Base-by-base conservation (phyloP, 2,329 filamentous ascomycete genomes). In the Trichocomaceae sp. region DNA sequence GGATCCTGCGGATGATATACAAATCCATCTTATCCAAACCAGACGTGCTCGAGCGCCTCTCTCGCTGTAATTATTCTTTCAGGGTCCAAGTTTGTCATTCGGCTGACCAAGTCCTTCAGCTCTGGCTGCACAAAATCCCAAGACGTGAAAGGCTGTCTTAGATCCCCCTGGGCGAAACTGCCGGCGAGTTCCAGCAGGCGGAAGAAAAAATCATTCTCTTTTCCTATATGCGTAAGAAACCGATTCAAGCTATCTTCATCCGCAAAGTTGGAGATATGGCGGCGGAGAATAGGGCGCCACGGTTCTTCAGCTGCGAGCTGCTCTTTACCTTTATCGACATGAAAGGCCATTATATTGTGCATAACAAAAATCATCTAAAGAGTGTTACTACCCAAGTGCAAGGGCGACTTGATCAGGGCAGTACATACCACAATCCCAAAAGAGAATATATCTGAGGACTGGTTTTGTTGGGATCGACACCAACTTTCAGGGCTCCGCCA, bases 101-200 rank as follows among this genome's bases (percentile, higher is more conserved):
- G 61, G 19, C 50, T 69, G 68, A 49, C 47, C 23, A 71, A 56
- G 54, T 69, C 50, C 29, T 19, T 52, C 7, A 46, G 41, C 4
- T 61, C 64, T 29, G 57, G 61, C 2, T 79, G 73, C 31, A 75
- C 64, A 59, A 65, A 62, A 52, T 68, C 64, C 72, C 71, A 75
- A 50, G 64, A 56, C 42, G 63, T 51, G 50, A 76, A 77, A 31
- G 75, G 76, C 35, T 68, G 63, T 23, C 72, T 67, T 0, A 70
- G 72, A 62, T 73, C 69, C 29, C 13, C 39, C 20, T 65, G 55
- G 49, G 66, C 66, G 55, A 77, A 77, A 2, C 66, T 70, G 19
- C 65, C 65, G 10, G 65, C 62, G 44, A 77, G 65, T 48, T 65
- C 64, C 29, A 66, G 64, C 26, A 77, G 66, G 35, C 70, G 66